Percentiles rank a stretch among this genome's conserved stretches.
Conservation (phyloP, 1,284 basidiomycete species). For the Moesziomyces parantarcticus region DNA sequence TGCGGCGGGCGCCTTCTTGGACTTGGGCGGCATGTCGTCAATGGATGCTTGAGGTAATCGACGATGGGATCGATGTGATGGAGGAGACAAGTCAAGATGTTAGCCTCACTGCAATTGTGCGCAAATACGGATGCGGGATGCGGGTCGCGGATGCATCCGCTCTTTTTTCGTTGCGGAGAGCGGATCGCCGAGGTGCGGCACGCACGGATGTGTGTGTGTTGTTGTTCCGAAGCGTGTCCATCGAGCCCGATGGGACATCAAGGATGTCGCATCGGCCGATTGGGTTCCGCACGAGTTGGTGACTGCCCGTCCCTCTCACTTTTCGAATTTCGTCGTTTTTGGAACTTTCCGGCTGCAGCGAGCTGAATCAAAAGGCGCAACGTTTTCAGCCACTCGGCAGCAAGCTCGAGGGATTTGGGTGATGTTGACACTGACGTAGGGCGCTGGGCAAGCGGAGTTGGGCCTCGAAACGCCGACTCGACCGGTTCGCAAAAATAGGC, state of each 20-base stretch:
- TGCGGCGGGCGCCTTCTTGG: slow-evolving; percentile 15
- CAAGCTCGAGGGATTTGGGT: not conserved
- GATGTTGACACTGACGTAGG: not conserved
- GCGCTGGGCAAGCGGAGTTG: not conserved
- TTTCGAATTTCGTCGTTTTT: not conserved
- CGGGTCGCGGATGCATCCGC: too few relatives aligned
- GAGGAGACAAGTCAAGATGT: slow-evolving; percentile 1
- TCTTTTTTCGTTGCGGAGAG: too few relatives aligned
- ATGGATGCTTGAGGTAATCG: not conserved
- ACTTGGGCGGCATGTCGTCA: slow-evolving; percentile 37
- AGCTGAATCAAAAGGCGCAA: not conserved
- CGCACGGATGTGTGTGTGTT: not conserved
- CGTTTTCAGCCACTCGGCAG: not conserved
- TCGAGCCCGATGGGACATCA: too few relatives aligned
- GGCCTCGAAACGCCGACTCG: not conserved
- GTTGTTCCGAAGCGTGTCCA: not conserved
- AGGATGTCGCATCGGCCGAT: not conserved
- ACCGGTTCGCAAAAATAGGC: too few relatives aligned
- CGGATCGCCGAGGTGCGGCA: not conserved
- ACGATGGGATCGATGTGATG: not conserved
- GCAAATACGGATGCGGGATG: not conserved
- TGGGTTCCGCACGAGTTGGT: not conserved
- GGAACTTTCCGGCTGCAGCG: not conserved
- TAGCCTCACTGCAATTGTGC: not conserved
- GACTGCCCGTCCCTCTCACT: not conserved